These are phyloP conservation scores for Eimeria brunetti DNA, from an alignment of 169 alveolate species.

Conservation along the genomic window DNA sequence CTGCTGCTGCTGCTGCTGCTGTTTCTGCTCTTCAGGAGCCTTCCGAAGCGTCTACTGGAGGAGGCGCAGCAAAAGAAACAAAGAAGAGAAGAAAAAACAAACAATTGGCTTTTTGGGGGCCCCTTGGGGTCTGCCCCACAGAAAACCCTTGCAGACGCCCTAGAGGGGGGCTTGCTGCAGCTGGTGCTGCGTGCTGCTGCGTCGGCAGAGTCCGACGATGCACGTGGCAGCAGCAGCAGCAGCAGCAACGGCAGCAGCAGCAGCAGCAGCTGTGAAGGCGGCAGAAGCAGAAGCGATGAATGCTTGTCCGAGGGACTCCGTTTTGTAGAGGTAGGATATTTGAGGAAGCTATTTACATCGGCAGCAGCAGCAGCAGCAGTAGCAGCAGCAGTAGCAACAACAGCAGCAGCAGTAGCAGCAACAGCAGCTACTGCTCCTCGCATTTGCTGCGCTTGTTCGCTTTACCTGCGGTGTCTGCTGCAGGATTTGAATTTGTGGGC, in stretches of 20 bases:
- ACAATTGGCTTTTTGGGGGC: background rate
- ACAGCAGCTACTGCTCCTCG: background rate
- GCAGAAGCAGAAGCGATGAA: background rate
- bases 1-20: conserved; percentile 17
- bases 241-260: background rate
- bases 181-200: conserved; percentile 64
- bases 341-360: background rate
- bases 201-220: background rate
- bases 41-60: conserved; percentile 56
- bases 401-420: background rate
- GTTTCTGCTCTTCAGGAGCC: conserved; percentile 10
- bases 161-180: conserved; percentile 30
- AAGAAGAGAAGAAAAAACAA: background rate
- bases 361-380: background rate
- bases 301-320: conserved; percentile 15
- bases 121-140: conserved; percentile 1
- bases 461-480: conserved; percentile 17
- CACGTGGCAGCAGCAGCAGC: background rate
- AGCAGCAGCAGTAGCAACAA: background rate
- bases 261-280: background rate
- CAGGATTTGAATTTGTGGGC: conserved; percentile 57
- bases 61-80: conserved; percentile 45
- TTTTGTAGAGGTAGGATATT: conserved; percentile 13
- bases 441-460: background rate
- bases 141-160: background rate